Evolutionary conservation across 2,329 filamentous ascomycete species (phyloP), one percentile per base, ranked within the genome.

Genomic region (Macrophomina phaseolina): DNA sequence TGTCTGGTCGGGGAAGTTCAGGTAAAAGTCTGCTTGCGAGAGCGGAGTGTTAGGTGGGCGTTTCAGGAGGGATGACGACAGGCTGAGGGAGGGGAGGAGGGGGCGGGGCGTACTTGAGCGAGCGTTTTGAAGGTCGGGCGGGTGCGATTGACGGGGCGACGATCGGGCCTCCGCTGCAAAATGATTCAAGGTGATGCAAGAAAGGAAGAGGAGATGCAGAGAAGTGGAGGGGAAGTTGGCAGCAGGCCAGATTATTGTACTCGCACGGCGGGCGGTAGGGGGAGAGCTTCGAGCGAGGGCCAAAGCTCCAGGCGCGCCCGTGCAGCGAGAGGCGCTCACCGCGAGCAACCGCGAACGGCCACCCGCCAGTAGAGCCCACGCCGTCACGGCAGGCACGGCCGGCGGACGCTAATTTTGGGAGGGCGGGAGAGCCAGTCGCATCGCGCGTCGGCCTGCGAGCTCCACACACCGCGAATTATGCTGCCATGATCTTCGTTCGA

Each of bases 211-310:
- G n/a, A 40, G 63, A 56, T 55, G 63, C 40, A 58, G 63, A 40
- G 40, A 32, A 60, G 46, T 34, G 12, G 55, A 52, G 55, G 34
- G 53, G 64, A 66, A 66, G 63, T 55, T 55, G 63, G 63, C 63
- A 66, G 64, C 46, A 40, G 53, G 64, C 64, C 64, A 60, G 45
- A 66, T 60, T 38, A 49, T 60, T 66, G 64, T 66, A 66, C 64
- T 64, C 38, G 61, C 36, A 34, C 48, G 48, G 64, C 48, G 64
- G 64, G 52, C 51, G 63, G 63, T 58, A 65, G 63, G 45, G 63
- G 63, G 52, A 58, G 63, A 58, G 52, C 52, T 58, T 48, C 63
- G 46, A 36, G 51, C 58, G 42, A 38, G 56, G 63, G 52, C 51
- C 63, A 46, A 65, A 65, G 52, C 63, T 65, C 63, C 52, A n/a